Evolutionary conservation across 805 yeast species (phyloP).

Genomic region (Diddensiella transvaalensis): DNA sequence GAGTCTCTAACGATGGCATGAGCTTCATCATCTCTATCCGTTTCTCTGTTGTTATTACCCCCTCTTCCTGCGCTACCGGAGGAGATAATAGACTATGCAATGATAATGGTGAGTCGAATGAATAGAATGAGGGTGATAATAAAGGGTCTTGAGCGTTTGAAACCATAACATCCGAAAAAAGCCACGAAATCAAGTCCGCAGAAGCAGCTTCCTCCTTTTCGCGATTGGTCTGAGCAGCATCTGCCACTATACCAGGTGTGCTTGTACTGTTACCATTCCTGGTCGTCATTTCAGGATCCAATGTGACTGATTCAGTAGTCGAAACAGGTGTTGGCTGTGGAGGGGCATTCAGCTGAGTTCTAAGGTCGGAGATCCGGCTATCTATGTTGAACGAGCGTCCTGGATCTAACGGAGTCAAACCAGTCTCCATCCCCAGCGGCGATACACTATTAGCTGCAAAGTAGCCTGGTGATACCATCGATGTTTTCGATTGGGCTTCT

Average conservation of each 20-base stretch:
- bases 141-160: constrained; percentile 27
- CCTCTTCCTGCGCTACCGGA: constrained; percentile 34
- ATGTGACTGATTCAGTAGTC: constrained; percentile 3
- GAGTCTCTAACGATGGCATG: constrained; percentile 34
- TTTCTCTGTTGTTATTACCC: constrained; percentile 33
- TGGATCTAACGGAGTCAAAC: neutral
- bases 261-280: neutral
- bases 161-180: constrained; percentile 34
- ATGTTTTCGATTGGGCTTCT: neutral
- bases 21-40: constrained; percentile 25
- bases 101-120: constrained; percentile 38
- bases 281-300: neutral
- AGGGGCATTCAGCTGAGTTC: constrained; percentile 6
- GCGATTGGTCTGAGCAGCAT: constrained; percentile 1
- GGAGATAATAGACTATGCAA: constrained; percentile 39
- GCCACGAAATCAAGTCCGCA: constrained; percentile 34
- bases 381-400: constrained; percentile 8
- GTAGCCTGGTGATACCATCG: neutral
- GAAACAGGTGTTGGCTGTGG: neutral
- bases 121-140: constrained; percentile 26
- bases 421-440: neutral
- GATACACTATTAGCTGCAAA: neutral
- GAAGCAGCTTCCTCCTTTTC: constrained; percentile 5
- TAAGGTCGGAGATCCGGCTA: constrained; percentile 14
- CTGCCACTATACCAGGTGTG: neutral